Conservation (phyloP, 805 yeast species). For the Lipomyces chichibuensis region DNA sequence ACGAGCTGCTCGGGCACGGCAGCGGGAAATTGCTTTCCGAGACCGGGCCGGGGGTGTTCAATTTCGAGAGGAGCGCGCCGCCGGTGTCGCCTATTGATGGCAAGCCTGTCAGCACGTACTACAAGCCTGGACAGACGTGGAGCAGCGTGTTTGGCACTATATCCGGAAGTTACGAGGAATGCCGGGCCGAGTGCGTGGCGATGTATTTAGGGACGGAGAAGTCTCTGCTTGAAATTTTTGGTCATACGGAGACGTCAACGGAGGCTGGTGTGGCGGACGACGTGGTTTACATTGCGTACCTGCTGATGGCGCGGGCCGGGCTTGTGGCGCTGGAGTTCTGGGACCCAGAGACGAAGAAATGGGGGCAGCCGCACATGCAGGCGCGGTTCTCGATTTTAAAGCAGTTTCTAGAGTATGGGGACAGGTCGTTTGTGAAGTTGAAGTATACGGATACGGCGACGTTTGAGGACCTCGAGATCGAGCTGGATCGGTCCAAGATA, state of each 20-base stretch:
- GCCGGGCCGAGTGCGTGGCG: constrained; percentile 90
- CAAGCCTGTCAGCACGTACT: constrained; percentile 66
- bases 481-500: constrained; percentile 64
- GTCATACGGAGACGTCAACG: constrained; percentile 57
- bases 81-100: constrained; percentile 62
- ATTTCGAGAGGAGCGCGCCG: constrained; percentile 67
- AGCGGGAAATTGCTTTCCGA: constrained; percentile 77
- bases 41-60: constrained; percentile 63
- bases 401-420: constrained; percentile 66
- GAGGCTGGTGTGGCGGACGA: constrained; percentile 50
- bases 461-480: constrained; percentile 62
- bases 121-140: constrained; percentile 86
- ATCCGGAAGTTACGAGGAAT: constrained; percentile 89
- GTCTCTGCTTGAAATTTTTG: constrained; percentile 72
- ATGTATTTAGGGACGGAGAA: constrained; percentile 73
- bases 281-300: constrained; percentile 61
- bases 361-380: constrained; percentile 97
- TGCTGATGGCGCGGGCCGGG: constrained; percentile 89
- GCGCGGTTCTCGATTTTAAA: constrained; percentile 86
- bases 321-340: constrained; percentile 79
- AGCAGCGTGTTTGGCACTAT: constrained; percentile 79
- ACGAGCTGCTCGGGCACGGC: constrained; percentile 89
- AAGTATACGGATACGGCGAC: constrained; percentile 50
- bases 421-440: constrained; percentile 56
- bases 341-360: constrained; percentile 78